These are phyloP conservation scores for Zymoseptoria pseudotritici DNA, from an alignment of 2,329 filamentous ascomycete species.

Conservation along the genomic window DNA sequence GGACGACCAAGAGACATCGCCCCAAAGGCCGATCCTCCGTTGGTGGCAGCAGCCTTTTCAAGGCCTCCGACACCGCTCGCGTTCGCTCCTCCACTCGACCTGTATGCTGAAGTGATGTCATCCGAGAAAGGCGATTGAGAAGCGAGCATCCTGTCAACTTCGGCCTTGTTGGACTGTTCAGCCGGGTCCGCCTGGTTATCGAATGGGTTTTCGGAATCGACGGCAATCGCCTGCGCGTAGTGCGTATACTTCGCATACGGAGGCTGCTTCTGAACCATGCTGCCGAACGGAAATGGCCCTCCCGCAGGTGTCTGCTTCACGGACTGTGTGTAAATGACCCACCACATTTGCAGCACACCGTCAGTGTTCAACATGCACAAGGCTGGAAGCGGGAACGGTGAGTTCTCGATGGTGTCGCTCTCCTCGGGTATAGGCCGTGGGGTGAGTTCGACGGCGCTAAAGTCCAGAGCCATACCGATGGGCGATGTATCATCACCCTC, in stretches of 20 bases:
- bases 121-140: background rate
- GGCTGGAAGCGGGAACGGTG: slow-evolving; percentile 71
- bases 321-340: slow-evolving; percentile 84
- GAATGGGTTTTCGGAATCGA: background rate
- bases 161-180: background rate
- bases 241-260: background rate
- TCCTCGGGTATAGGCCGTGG: slow-evolving; percentile 38
- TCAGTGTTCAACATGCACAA: slow-evolving; percentile 83
- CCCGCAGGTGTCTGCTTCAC: slow-evolving; percentile 60
- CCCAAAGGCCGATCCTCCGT: background rate
- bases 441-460: slow-evolving; percentile 31
- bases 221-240: background rate
- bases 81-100: background rate
- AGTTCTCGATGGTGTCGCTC: slow-evolving; percentile 64
- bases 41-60: background rate
- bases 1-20: background rate
- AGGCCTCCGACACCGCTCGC: background rate
- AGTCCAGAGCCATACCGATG: slow-evolving; percentile 73
- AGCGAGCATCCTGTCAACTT: background rate
- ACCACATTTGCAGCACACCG: slow-evolving; percentile 78
- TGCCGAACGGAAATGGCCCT: background rate
- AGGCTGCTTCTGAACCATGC: slow-evolving; percentile 5
- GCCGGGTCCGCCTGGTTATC: background rate
- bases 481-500: slow-evolving; percentile 64
- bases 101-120: background rate